Evolutionary conservation across 2,329 filamentous ascomycete species (phyloP).

Genomic region (Arthroderma sp.): DNA sequence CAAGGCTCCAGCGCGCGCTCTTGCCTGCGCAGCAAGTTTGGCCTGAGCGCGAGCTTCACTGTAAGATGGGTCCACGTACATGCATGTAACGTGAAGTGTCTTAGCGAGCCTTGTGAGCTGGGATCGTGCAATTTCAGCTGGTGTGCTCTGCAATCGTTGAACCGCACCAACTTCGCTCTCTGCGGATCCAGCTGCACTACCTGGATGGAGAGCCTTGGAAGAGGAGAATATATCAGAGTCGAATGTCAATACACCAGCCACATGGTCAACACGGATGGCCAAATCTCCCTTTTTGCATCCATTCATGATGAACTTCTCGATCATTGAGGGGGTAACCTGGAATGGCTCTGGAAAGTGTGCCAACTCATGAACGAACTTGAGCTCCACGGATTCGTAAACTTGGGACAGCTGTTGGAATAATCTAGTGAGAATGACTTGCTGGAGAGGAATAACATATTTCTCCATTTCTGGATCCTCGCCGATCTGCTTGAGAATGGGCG

Average conservation of each 20-base stretch:
- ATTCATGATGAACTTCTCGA: constrained; percentile 99
- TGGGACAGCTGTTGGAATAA: constrained; percentile 98
- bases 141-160: constrained; percentile 92
- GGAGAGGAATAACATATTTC: constrained; percentile 87
- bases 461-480: constrained; percentile 90
- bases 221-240: constrained; percentile 98
- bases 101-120: constrained; percentile 86
- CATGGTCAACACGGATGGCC: constrained; percentile 90
- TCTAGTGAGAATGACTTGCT: constrained; percentile 95
- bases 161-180: constrained; percentile 74
- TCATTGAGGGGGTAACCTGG: constrained; percentile 76
- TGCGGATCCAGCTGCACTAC: constrained; percentile 72
- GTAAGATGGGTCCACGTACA: constrained; percentile 86
- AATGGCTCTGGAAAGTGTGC: constrained; percentile 94
- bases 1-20: constrained; percentile 77
- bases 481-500: constrained; percentile 86
- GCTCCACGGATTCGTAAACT: constrained; percentile 95
- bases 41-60: constrained; percentile 68
- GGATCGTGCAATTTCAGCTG: constrained; percentile 91
- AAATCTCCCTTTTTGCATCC: constrained; percentile 99
- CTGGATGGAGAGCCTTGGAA: constrained; percentile 77
- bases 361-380: constrained; percentile 83
- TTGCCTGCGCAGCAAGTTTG: constrained; percentile 64
- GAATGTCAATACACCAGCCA: constrained; percentile 87
- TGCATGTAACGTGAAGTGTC: constrained; percentile 81